Evolutionary conservation across 1,284 basidiomycete species (phyloP), one percentile per base, ranked within the genome.

Genomic region (Neotropicomus parvogracilis): DNA sequence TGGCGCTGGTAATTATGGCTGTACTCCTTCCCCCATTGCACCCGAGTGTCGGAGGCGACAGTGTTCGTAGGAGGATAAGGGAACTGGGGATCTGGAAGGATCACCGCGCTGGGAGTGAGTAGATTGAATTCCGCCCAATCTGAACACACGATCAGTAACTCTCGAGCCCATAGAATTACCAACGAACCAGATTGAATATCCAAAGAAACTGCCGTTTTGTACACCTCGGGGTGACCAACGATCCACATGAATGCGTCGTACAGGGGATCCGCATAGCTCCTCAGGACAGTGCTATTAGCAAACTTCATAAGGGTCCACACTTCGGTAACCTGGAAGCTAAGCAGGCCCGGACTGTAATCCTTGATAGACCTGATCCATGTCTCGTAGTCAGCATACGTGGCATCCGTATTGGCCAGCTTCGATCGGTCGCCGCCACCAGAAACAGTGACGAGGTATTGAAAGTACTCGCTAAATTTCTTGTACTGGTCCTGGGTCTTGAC

Each of bases 71-170:
- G 0, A 7, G 44, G 44, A 14, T 38, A 38, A 6, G 44, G 36
- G 14, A 38, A 17, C 11, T 8, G 27, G 4, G 21, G n/a, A 16
- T 45, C 44, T 29, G 36, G 44, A 5, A 45, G 6, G 24, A 45
- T 45, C 6, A 38, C 13, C 27, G 21, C 44, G 27, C 44, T 39
- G 2, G 44, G 44, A 11, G 36, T 39, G 17, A 45, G 44, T 27
- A 45, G n/a, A 32, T 45, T 45, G 10, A 45, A 45, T 31, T 32
- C 44, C n/a, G 44, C 26, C 44, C 44, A 38, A 13, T 39, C 44
- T 45, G 13, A 21, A 8, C 9, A 33, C 4, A 33, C 16, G 24
- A 24, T 42, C 6, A 42, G 12, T 17, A 12, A 42, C 41, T 24
- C 6, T 4, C 7, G 3, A 16, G 27, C 7, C n/a, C 27, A 31